These are phyloP conservation scores for Globisporangium cystogenes DNA, from an alignment of 352 stramenopile species.

Conservation along the genomic window DNA sequence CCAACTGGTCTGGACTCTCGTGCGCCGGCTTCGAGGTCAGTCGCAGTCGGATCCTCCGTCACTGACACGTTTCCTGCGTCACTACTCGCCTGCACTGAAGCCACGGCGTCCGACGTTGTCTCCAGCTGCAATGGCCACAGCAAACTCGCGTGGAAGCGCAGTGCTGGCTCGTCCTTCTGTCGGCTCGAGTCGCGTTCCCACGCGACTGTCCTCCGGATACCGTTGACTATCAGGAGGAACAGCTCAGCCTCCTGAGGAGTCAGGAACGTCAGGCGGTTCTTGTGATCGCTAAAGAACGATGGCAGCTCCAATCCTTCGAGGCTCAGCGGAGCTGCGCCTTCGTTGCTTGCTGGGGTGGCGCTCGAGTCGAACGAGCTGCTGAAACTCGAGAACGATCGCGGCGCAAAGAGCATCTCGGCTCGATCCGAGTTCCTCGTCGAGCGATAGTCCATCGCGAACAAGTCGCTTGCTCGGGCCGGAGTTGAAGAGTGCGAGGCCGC, in stretches of 20 bases:
- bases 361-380: background rate
- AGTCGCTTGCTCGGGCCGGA: slow-evolving; percentile 58
- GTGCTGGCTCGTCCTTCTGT: slow-evolving; percentile 61
- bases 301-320: slow-evolving; percentile 37
- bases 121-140: slow-evolving; percentile 44
- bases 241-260: slow-evolving; percentile 22
- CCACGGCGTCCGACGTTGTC: background rate
- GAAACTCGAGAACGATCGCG: slow-evolving; percentile 6
- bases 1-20: slow-evolving; percentile 12
- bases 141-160: slow-evolving; percentile 69
- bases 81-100: background rate
- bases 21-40: slow-evolving; percentile 3
- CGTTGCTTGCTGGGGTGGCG: background rate
- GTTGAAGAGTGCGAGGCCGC: slow-evolving; percentile 14
- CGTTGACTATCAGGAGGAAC: slow-evolving; percentile 49
- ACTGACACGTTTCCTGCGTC: background rate
- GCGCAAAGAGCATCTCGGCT: slow-evolving; percentile 56
- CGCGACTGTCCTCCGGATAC: slow-evolving; percentile 41
- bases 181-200: slow-evolving; percentile 55
- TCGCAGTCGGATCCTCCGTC: slow-evolving; percentile 1
- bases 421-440: slow-evolving; percentile 22
- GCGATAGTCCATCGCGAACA: slow-evolving; percentile 67
- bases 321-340: background rate
- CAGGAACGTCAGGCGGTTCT: slow-evolving; percentile 48
- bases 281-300: slow-evolving; percentile 56